Base-by-base conservation (phyloP, 2,329 filamentous ascomycete species). In the Fusarium floridanum region DNA sequence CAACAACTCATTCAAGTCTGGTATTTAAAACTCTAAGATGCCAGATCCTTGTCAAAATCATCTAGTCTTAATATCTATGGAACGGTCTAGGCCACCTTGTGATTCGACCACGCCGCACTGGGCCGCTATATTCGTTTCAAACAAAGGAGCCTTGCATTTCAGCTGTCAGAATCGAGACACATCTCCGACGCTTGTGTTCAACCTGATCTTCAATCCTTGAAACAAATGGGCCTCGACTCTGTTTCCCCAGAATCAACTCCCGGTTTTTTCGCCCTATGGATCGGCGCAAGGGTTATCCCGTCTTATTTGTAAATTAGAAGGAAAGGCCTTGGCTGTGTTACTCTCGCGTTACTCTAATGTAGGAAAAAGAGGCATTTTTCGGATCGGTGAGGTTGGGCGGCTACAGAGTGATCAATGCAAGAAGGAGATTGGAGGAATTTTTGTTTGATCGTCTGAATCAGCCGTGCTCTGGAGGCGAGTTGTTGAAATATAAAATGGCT, bases 101-200 rank as follows among this genome's bases (percentile, higher is more conserved):
- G 8, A 50, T 50, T 53, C 24, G 24, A 53, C 48, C 27, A 32
- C 48, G 48, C 48, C 48, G 48, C 48, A 34, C 27, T 11, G 48
- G 17, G 48, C 48, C 24, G 10, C 48, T 53, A 53, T 53, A 53
- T 53, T 55, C 32, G 48, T 55, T 55, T 55, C 48, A 34, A 32
- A 32, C 48, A 55, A 32, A 55, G 17, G 17, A 34, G 48, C 27
- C 17, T 20, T 66, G 64, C 64, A 66, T 66, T 66, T 66, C 64
- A 66, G 64, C 64, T 66, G 24, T 27, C 64, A 66, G 43, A 66
- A 66, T 66, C 34, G 32, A 61, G 64, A 43, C 64, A 66, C 50
- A 61, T 66, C 56, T 34, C 64, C 64, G 64, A 50, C 50, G 32
- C 50, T 48, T 50, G 12, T 34, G 29, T 29, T 39, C 32, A 39